Evolutionary conservation across 192 early-diverging fungal species (phyloP).

Genomic region (Linnemannia hyalina): DNA sequence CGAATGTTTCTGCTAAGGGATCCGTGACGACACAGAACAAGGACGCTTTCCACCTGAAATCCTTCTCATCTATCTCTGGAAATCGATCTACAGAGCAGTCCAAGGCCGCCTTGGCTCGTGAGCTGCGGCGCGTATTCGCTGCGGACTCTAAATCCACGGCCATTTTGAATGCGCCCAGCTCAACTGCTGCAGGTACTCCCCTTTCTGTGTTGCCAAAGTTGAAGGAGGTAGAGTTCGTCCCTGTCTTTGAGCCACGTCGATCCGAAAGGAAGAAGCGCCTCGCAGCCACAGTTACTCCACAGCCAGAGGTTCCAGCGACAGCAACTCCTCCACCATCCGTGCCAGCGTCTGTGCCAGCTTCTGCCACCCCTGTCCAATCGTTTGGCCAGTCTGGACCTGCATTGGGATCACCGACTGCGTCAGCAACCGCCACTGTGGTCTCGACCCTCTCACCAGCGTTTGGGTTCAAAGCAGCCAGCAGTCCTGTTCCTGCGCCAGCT

Average conservation of each 20-base stretch:
- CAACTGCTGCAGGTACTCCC: not conserved
- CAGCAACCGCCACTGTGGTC: not conserved
- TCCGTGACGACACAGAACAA: not conserved
- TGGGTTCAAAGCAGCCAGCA: not conserved
- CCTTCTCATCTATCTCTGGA: not conserved
- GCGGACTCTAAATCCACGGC: slow-evolving; percentile 3
- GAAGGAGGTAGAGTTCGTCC: slow-evolving; percentile 26
- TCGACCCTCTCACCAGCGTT: not conserved
- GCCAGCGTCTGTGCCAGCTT: not conserved
- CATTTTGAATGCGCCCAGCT: not conserved
- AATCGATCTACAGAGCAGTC: slow-evolving; percentile 4
- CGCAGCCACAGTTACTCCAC: slow-evolving; percentile 17
- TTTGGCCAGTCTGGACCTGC: slow-evolving; percentile 3
- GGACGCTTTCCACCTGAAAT: not conserved
- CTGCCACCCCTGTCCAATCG: not conserved
- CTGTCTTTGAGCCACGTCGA: slow-evolving; percentile 42
- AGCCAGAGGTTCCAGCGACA: not conserved
- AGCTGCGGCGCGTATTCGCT: slow-evolving; percentile 29
- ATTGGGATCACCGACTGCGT: not conserved
- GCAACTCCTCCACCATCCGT: slow-evolving; percentile 6
- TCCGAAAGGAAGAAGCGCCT: slow-evolving; percentile 39
- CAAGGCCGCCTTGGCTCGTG: slow-evolving; percentile 29
- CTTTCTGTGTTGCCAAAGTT: slow-evolving; percentile 29
- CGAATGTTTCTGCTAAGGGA: not conserved
- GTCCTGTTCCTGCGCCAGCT: not conserved